Evolutionary conservation across 1,284 basidiomycete species (phyloP).

Genomic region (Schizophyllum amplum): DNA sequence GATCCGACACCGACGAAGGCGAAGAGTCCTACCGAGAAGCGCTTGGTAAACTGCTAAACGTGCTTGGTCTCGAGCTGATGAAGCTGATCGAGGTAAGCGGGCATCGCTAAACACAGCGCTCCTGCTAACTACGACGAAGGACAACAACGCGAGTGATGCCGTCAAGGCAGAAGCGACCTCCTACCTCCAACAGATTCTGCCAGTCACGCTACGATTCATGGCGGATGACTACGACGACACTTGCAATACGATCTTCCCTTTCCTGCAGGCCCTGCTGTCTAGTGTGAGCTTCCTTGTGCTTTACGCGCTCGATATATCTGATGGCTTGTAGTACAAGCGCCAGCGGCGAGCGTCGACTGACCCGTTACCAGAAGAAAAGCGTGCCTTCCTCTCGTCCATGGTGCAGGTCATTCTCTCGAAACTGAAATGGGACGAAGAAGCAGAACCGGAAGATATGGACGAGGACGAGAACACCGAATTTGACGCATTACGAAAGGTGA

Average conservation of each 20-base stretch:
- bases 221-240: conserved; percentile 87
- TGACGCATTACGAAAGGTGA: conserved; percentile 78
- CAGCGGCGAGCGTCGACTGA: conserved; percentile 58
- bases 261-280: conserved; percentile 69
- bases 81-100: conserved; percentile 73
- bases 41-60: conserved; percentile 80
- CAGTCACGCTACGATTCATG: conserved; percentile 83
- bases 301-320: background rate
- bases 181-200: conserved; percentile 66
- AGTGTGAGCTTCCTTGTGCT: conserved; percentile 42
- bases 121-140: conserved; percentile 30
- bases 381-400: conserved; percentile 74
- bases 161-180: conserved; percentile 63
- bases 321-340: conserved; percentile 62
- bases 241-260: conserved; percentile 75
- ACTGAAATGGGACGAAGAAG: conserved; percentile 87
- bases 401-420: conserved; percentile 80
- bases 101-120: conserved; percentile 5
- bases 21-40: conserved; percentile 87
- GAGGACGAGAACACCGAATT: conserved; percentile 87
- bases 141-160: conserved; percentile 36
- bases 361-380: conserved; percentile 66
- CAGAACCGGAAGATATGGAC: conserved; percentile 77
- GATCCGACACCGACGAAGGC: conserved; percentile 62
- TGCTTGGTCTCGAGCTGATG: conserved; percentile 76